Conservation (phyloP, 208 protist genomes). For the Vickermania spadyakhi region DNA sequence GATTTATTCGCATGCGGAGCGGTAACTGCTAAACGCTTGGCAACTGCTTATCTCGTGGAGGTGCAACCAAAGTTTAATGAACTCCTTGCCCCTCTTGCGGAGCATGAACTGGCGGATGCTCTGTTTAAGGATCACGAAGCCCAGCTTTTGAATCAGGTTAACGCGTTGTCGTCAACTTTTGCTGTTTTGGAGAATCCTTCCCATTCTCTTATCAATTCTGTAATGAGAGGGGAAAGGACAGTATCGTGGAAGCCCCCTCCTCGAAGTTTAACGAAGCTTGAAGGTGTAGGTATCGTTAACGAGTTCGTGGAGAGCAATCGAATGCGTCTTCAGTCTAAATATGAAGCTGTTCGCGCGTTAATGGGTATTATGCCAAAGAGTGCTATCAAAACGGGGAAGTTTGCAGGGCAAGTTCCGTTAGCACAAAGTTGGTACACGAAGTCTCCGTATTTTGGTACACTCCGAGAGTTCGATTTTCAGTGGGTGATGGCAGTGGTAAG, state of each 20-base stretch:
- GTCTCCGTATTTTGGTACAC: conserved; percentile 75
- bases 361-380: conserved; percentile 70
- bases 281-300: conserved; percentile 64
- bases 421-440: conserved; percentile 72
- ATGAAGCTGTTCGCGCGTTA: conserved; percentile 60
- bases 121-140: conserved; percentile 16
- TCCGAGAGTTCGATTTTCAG: conserved; percentile 70
- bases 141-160: conserved; percentile 24
- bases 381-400: conserved; percentile 57
- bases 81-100: conserved; percentile 14
- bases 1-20: conserved; percentile 33
- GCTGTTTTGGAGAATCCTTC: conserved; percentile 36
- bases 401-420: conserved; percentile 67
- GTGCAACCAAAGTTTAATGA: background rate
- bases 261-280: conserved; percentile 23
- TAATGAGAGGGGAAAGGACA: conserved; percentile 17
- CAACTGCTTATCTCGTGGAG: conserved; percentile 11
- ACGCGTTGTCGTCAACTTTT: conserved; percentile 38
- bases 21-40: conserved; percentile 17
- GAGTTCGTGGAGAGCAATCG: conserved; percentile 84
- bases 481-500: conserved; percentile 63
- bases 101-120: conserved; percentile 14
- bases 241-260: conserved; percentile 37
- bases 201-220: conserved; percentile 22
- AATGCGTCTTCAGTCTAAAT: conserved; percentile 34